A percentile compares a stretch with the other conserved stretches of the same genome.
Evolutionary conservation across 495 filamentous ascomycete genomes (phyloP).

Genomic region (Lichina pygmaea): DNA sequence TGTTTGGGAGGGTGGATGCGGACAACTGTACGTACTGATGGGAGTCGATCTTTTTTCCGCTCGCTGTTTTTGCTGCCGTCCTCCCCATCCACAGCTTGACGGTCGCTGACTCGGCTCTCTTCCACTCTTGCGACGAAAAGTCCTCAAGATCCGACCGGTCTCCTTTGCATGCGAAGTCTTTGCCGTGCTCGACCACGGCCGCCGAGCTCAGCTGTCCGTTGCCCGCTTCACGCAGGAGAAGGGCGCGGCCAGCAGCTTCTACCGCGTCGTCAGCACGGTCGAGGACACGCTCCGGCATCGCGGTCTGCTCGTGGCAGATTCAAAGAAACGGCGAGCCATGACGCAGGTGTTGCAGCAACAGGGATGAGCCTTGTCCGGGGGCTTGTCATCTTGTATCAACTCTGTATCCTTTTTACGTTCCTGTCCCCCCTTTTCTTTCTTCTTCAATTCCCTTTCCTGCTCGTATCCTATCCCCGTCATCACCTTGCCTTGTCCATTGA

Average conservation of each 20-base stretch:
- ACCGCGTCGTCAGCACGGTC: conserved; percentile 53
- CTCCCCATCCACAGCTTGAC: too few relatives aligned
- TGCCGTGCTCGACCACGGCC: conserved; percentile 56
- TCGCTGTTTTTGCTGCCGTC: too few relatives aligned
- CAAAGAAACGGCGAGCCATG: conserved; percentile 2
- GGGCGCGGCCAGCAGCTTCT: conserved; percentile 66
- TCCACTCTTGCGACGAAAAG: conserved; percentile 11
- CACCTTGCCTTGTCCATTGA: too few relatives aligned
- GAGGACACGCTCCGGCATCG: conserved; percentile 22
- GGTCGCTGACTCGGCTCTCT: too few relatives aligned
- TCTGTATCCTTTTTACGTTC: background rate
- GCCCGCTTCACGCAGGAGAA: conserved; percentile 67
- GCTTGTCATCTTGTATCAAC: background rate
- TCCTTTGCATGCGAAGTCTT: conserved; percentile 63
- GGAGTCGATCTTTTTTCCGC: background rate
- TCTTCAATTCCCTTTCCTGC: background rate
- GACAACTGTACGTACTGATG: conserved; percentile 32
- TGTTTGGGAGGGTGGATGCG: conserved; percentile 47
- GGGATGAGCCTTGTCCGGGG: background rate
- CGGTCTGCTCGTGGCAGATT: background rate
- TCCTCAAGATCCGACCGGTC: conserved; percentile 48
- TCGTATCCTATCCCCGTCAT: background rate
- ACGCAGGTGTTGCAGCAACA: background rate
- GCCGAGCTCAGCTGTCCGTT: conserved; percentile 29
- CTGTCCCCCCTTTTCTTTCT: background rate